Percentiles rank a stretch among this genome's conserved stretches.
Evolutionary conservation across 1,284 basidiomycete genomes (phyloP).

Genomic region (Sporisorium reilianum): DNA sequence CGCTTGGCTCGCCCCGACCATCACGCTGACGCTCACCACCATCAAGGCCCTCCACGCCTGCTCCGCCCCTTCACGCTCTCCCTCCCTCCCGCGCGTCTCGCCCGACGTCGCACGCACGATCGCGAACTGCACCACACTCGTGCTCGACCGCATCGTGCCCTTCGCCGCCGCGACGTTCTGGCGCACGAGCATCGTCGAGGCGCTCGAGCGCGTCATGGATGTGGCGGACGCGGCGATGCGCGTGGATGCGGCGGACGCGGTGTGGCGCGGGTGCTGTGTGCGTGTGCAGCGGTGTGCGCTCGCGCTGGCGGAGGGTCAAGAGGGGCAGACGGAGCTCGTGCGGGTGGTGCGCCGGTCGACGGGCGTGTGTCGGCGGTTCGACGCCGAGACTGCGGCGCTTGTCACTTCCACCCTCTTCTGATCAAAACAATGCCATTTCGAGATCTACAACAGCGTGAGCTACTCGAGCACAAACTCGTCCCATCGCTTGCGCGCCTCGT

Average conservation of each 20-base stretch:
- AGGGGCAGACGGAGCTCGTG: slow-evolving; percentile 1
- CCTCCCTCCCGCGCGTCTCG: slow-evolving; percentile 12
- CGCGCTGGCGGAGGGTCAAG: not conserved
- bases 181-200: slow-evolving; percentile 1
- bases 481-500: slow-evolving; percentile 6
- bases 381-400: slow-evolving; percentile 15
- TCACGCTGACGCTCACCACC: slow-evolving; percentile 20
- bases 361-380: slow-evolving; percentile 19
- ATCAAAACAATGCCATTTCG: not conserved
- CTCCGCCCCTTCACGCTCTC: not conserved
- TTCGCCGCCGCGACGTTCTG: slow-evolving; percentile 3
- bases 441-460: no score
- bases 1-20: slow-evolving; percentile 21
- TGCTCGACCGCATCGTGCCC: slow-evolving; percentile 17
- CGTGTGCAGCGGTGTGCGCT: slow-evolving; percentile 17
- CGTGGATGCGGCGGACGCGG: not conserved
- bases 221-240: not conserved
- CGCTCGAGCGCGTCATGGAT: slow-evolving; percentile 9
- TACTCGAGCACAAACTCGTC: slow-evolving; percentile 39
- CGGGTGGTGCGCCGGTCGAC: slow-evolving; percentile 19
- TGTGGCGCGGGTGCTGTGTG: slow-evolving; percentile 8
- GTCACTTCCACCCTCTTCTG: slow-evolving; percentile 24
- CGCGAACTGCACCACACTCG: slow-evolving; percentile 15
- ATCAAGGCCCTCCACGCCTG: slow-evolving; percentile 20
- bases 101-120: slow-evolving; percentile 14